These are phyloP conservation scores for Paracorniculantispora psalliotae DNA, from an alignment of 2,329 filamentous ascomycete genomes.

Conservation along the genomic window DNA sequence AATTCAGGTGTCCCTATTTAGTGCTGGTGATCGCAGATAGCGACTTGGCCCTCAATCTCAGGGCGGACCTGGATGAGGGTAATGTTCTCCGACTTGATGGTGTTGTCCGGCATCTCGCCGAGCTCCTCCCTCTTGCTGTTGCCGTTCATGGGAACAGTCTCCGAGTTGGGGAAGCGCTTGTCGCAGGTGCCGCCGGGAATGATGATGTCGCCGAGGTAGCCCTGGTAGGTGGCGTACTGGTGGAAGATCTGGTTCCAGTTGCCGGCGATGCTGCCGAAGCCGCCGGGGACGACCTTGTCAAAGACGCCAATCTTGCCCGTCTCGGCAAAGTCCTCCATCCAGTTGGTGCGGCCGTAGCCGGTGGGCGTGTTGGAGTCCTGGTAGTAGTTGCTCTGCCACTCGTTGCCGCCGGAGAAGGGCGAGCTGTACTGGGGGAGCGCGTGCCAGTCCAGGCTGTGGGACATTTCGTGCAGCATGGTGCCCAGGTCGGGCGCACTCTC, in stretches of 20 bases:
- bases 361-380: slow-evolving; percentile 17
- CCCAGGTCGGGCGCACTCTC: slow-evolving; percentile 11
- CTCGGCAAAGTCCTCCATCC: slow-evolving; percentile 25
- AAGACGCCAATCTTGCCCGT: slow-evolving; percentile 21
- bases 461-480: slow-evolving; percentile 12
- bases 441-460: slow-evolving; percentile 13
- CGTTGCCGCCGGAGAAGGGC: slow-evolving; percentile 7
- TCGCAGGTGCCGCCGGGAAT: slow-evolving; percentile 18
- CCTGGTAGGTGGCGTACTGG: slow-evolving; percentile 20
- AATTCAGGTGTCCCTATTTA: neutral
- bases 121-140: slow-evolving; percentile 6
- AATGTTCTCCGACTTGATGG: slow-evolving; percentile 14
- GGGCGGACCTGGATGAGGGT: slow-evolving; percentile 12
- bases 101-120: slow-evolving; percentile 12
- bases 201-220: slow-evolving; percentile 17
- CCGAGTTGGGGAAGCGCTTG: slow-evolving; percentile 15
- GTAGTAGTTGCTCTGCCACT: slow-evolving; percentile 20
- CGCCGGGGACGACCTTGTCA: slow-evolving; percentile 24
- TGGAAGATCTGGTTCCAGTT: slow-evolving; percentile 22
- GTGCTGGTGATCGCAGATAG: neutral
- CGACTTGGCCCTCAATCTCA: slow-evolving; percentile 4
- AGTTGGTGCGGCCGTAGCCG: slow-evolving; percentile 19
- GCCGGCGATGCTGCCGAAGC: slow-evolving; percentile 20
- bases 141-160: slow-evolving; percentile 14
- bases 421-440: slow-evolving; percentile 6